Percentiles rank a stretch among this genome's conserved stretches.
Evolutionary conservation across 345 rosid species (phyloP).

Genomic region (Bruguiera parviflora): DNA sequence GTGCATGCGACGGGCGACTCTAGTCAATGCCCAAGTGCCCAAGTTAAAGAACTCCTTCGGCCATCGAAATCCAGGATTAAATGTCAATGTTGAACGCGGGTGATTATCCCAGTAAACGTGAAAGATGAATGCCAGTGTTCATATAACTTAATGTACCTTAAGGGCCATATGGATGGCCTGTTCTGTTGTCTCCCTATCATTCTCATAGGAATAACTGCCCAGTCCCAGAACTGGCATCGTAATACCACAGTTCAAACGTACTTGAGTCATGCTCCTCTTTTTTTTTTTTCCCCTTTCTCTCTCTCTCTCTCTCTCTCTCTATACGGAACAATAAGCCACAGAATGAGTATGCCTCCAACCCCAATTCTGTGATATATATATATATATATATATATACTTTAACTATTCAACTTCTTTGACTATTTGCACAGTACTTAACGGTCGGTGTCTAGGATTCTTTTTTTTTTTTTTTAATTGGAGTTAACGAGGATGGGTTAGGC

Average conservation of each 20-base stretch:
- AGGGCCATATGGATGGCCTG: slow-evolving; percentile 62
- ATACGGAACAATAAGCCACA: neutral
- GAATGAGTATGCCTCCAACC: neutral
- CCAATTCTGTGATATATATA: neutral
- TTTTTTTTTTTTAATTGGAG: neutral
- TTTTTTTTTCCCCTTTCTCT: too few species aligned
- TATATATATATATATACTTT: neutral
- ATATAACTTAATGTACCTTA: slow-evolving; percentile 38
- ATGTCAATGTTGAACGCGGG: too few species aligned
- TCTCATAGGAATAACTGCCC: slow-evolving; percentile 61
- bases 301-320: neutral
- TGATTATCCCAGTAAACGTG: too few species aligned
- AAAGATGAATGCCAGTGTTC: too few species aligned
- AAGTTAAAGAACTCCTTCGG: too few species aligned
- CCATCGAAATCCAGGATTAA: too few species aligned
- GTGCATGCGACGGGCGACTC: too few species aligned
- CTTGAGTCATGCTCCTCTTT: slow-evolving; percentile 39
- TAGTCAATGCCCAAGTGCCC: too few species aligned
- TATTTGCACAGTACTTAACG: slow-evolving; percentile 16
- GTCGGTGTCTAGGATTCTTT: too few species aligned
- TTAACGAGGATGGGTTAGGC: neutral
- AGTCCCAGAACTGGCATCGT: slow-evolving; percentile 69
- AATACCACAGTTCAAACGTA: slow-evolving; percentile 58
- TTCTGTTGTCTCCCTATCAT: slow-evolving; percentile 45
- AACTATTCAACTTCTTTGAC: slow-evolving; percentile 42